phyloP scores from a whole-genome alignment of 164 flowering plant genomes.

The Dillenia turbinata region DNA sequence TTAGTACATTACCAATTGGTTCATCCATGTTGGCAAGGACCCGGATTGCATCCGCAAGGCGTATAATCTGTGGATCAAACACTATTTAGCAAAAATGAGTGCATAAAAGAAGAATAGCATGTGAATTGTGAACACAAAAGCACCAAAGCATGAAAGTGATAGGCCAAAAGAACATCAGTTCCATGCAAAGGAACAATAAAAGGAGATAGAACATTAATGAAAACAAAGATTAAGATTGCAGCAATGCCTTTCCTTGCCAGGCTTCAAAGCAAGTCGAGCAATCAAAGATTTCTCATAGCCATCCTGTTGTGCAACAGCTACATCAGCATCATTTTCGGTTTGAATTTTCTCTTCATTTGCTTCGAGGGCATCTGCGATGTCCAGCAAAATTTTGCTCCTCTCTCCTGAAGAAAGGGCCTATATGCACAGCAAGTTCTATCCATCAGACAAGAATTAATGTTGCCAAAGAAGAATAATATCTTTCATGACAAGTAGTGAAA shows the following conservation, averaged over 20 bases:
- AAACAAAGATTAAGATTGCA: background rate
- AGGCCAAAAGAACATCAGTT: background rate
- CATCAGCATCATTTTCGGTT: constrained; percentile 85
- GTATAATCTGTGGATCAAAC: constrained; percentile 45
- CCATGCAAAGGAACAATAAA: background rate
- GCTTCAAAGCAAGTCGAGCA: constrained; percentile 74
- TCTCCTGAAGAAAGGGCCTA: constrained; percentile 73
- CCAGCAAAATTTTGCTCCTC: constrained; percentile 66
- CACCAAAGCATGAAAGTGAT: background rate
- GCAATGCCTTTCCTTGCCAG: constrained; percentile 66
- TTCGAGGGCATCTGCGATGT: constrained; percentile 84
- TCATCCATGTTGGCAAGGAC: constrained; percentile 92
- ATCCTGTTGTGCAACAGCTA: constrained; percentile 63
- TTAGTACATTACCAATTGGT: constrained; percentile 78
- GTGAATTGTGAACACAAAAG: background rate
- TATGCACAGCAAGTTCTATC: constrained; percentile 6
- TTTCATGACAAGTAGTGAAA: background rate
- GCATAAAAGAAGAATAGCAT: background rate
- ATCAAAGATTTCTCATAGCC: constrained; percentile 87
- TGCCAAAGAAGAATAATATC: background rate
- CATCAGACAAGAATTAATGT: constrained; percentile 1
- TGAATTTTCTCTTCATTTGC: constrained; percentile 62
- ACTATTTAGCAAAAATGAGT: background rate
- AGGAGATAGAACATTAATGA: too few species aligned
- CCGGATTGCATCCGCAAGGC: constrained; percentile 83